Conservation (phyloP, 192 early-diverging fungal species). For the Coemansia sp. region DNA sequence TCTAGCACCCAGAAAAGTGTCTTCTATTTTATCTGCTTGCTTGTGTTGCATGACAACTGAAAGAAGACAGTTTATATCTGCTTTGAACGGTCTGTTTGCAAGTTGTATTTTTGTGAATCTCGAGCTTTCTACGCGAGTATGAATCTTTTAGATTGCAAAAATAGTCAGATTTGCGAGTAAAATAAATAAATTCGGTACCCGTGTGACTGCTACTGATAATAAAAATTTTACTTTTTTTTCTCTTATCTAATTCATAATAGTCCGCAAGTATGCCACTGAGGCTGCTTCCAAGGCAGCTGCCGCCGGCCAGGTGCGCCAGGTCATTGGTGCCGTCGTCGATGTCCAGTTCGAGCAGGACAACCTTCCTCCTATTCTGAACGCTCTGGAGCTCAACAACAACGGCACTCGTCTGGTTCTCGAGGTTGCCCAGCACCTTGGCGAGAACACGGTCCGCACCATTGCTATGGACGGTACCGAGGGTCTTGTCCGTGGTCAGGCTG, state of each 20-base stretch:
- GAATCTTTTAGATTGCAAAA: not conserved
- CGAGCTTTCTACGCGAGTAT: not conserved
- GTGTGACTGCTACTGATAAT: not conserved
- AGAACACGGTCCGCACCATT: slow-evolving; percentile 98
- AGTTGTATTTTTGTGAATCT: not conserved
- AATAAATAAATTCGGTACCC: too few species aligned
- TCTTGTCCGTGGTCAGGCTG: slow-evolving; percentile 93
- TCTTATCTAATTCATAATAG: slow-evolving; percentile 13
- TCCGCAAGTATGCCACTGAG: slow-evolving; percentile 66
- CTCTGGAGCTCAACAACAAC: slow-evolving; percentile 87
- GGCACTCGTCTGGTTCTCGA: slow-evolving; percentile 88
- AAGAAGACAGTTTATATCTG: not conserved
- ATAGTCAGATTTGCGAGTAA: not conserved
- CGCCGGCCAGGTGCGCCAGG: slow-evolving; percentile 81
- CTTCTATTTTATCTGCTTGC: too few species aligned
- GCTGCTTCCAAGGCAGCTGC: slow-evolving; percentile 50
- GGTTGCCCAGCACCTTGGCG: slow-evolving; percentile 95
- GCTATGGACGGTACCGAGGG: slow-evolving; percentile 99
- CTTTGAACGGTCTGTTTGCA: not conserved
- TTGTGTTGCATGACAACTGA: too few species aligned
- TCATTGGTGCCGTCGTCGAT: slow-evolving; percentile 99
- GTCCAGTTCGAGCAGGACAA: slow-evolving; percentile 90
- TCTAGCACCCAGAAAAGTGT: not conserved
- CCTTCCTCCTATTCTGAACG: slow-evolving; percentile 94
- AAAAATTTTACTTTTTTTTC: not conserved